These are phyloP conservation scores for Ophiostoma ips DNA, from an alignment of 2,329 filamentous ascomycete species.

Conservation along the genomic window DNA sequence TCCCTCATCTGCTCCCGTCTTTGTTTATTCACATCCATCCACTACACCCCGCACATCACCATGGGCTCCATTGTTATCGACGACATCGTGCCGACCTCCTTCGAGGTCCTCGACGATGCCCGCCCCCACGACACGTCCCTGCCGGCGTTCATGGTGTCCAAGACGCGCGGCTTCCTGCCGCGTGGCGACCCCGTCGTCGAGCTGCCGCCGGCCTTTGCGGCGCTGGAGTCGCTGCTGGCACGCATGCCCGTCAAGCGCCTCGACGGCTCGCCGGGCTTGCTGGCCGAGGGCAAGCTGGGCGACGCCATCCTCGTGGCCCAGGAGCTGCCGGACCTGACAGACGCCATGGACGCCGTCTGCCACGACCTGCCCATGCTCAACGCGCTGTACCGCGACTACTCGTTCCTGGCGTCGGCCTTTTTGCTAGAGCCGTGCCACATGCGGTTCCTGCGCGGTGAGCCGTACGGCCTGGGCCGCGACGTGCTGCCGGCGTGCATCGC, in stretches of 20 bases:
- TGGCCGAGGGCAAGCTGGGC: constrained; percentile 62
- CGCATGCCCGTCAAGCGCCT: constrained; percentile 67
- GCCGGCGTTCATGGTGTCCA: constrained; percentile 69
- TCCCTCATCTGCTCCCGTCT: neutral
- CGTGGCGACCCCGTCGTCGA: constrained; percentile 45
- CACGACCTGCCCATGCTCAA: constrained; percentile 68
- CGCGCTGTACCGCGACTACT: constrained; percentile 81
- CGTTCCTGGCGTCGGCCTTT: constrained; percentile 79
- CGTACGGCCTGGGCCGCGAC: constrained; percentile 66
- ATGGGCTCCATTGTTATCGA: constrained; percentile 30
- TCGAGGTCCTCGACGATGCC: constrained; percentile 50
- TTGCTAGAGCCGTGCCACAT: constrained; percentile 84
- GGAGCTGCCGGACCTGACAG: constrained; percentile 66
- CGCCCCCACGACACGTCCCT: constrained; percentile 47
- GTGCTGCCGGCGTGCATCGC: constrained; percentile 60
- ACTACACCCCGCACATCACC: constrained; percentile 11
- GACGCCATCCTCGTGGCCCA: constrained; percentile 46
- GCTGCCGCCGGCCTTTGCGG: constrained; percentile 60
- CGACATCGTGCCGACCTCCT: constrained; percentile 21
- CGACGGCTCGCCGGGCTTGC: constrained; percentile 60
- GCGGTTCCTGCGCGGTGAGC: constrained; percentile 52
- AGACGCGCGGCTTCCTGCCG: constrained; percentile 59
- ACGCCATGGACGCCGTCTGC: constrained; percentile 55
- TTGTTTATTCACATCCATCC: neutral
- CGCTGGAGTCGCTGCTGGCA: constrained; percentile 56